phyloP scores from a whole-genome alignment of 202 grass and related monocot genomes.

The Elaeis oleifera region DNA sequence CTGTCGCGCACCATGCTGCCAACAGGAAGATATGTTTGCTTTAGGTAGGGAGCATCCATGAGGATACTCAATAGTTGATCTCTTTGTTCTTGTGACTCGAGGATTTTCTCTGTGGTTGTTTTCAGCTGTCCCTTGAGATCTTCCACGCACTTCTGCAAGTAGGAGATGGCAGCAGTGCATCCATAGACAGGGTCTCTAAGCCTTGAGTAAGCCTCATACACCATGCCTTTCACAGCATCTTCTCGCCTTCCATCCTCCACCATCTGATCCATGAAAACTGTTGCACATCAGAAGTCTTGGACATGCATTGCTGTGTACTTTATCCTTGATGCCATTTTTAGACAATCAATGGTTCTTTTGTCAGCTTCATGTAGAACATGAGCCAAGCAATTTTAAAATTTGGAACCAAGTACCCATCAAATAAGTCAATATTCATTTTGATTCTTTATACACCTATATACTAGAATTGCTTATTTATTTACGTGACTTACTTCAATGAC shows the following conservation, averaged over 20 bases:
- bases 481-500: no score
- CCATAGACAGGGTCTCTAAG: constrained; percentile 33
- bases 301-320: no score
- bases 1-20: no score
- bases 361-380: no score
- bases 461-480: no score
- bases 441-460: no score
- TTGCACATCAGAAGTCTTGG: not conserved
- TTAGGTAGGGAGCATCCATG: constrained; percentile 18
- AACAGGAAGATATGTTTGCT: constrained; percentile 4
- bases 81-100: constrained; percentile 10
- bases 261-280: constrained; percentile 11
- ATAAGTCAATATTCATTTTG: no score
- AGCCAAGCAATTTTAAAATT: no score
- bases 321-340: no score
- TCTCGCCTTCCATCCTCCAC: constrained; percentile 26
- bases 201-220: constrained; percentile 36
- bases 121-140: constrained; percentile 26
- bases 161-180: constrained; percentile 20
- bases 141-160: constrained; percentile 28
- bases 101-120: constrained; percentile 19
- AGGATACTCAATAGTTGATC: constrained; percentile 18
- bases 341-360: no score
- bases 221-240: constrained; percentile 35
- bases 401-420: no score